These are phyloP conservation scores for Oehlia diaphana DNA, from an alignment of 192 early-diverging fungal species.

Conservation along the genomic window DNA sequence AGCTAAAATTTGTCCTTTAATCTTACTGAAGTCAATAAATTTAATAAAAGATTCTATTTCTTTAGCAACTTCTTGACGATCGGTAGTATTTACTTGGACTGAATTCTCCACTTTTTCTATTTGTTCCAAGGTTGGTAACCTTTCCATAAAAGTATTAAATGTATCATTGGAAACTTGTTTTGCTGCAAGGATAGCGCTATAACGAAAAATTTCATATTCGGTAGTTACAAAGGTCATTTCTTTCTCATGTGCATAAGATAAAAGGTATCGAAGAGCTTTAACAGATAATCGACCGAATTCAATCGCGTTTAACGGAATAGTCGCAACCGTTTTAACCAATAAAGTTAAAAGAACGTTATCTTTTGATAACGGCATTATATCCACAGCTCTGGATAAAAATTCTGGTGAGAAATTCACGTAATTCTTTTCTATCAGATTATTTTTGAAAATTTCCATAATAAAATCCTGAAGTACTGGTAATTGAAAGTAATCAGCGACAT, in stretches of 20 bases:
- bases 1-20: no score
- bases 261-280: background rate
- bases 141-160: background rate
- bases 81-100: background rate
- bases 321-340: background rate
- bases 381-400: background rate
- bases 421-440: background rate
- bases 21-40: background rate
- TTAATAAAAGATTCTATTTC: background rate
- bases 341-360: background rate
- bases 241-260: background rate
- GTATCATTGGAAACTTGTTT: background rate
- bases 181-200: background rate
- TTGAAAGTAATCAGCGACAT: constrained; percentile 23
- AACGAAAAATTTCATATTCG: constrained; percentile 19
- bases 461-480: background rate
- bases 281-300: background rate
- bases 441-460: background rate
- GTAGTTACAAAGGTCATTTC: background rate
- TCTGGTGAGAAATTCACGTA: background rate
- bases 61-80: background rate
- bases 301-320: background rate
- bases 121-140: background rate
- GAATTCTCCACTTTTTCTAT: no score
- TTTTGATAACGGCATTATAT: background rate